Evolutionary conservation across 2,329 filamentous ascomycete species (phyloP), one percentile per base, ranked within the genome.

Genomic region (Aspergillus neoniger): DNA sequence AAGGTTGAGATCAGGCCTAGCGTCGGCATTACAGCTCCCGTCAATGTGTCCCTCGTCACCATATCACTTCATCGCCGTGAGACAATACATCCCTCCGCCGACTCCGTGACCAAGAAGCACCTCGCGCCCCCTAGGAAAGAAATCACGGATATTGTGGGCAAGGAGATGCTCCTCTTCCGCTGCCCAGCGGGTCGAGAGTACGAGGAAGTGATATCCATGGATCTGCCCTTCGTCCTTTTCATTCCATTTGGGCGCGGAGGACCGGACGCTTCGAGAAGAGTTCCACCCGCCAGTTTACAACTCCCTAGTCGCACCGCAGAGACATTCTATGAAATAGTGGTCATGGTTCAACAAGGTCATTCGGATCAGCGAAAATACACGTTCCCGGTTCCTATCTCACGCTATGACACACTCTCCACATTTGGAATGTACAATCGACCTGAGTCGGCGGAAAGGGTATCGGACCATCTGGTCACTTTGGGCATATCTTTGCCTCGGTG

Each of bases 371-470:
- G 91, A 77, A 96, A 96, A 78, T 95, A 96, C 77, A 83, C 88
- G 4, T 97, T 97, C 69, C 91, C 95, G 1, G 90, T 98, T 41
- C 94, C 94, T 1, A 86, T 99, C 68, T 88, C 91, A 67, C 86
- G 95, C 73, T 99, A 98, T 80, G 95, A 99, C 76, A 99, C 94
- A 1, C 82, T 99, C 52, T 97, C 93, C 44, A 98, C 95, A 1
- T 99, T 99, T 79, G 95, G 95, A 77, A 98, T 98, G 95, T 99
- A 98, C 82, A 98, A 98, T 79, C 89, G 92, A 57, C 94, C 93
- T 15, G 94, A 97, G 76, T 90, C 90, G 61, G 91, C 92, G 58
- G 90, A 96, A 70, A 86, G 88, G 62, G 91, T 92, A 32, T 87
- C 90, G 55, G 95, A 98, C 79, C 95, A 96, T 76, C 81, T 98